Base-by-base conservation (phyloP, 106 monocot genomes). In the Narthecium ossifragum region DNA sequence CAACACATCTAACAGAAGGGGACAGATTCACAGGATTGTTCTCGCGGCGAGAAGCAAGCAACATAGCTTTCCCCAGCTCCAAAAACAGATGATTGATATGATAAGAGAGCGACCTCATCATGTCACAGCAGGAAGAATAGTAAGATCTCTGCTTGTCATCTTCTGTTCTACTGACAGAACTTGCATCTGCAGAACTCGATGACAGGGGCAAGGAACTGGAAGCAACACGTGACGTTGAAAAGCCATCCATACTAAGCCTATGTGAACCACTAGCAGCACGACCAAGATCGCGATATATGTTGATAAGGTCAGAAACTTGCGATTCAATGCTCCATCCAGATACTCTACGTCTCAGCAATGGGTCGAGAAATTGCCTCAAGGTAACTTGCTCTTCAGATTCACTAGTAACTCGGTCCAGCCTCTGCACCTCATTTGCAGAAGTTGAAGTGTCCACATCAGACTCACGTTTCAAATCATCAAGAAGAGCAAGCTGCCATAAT, bases 311-410 rank as follows among this genome's bases (percentile, higher is more conserved):
- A 59, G 91, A 80, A 64, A 99, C 76, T 59, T 99, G 91, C 54
- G 98, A 99, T 55, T 99, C 98, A 64, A 91, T 70, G 57, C 80
- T 82, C 91, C 87, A 92, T 8, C 84, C 81, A 71, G 91, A 77
- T 31, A 47, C 70, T 62, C 91, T 79, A 37, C 98, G 57, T 53
- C 98, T 84, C 45, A 88, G 58, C 51, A 98, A 64, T 39, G 90
- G 98, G 75, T 99, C 98, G 69, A 84, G 68, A 65, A 82, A 85
- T 53, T 88, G 98, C 81, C 88, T 72, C 34, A 99, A 78, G 58
- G 84, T n/a, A 81, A 69, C 50, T 77, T 70, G 86, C 7, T 83
- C 85, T 22, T 92, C 98, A 60, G 48, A 64, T 31, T 88, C 88
- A 61, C 57, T 51, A 26, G 43, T 50, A 45, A 32, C 48, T 49